These are phyloP conservation scores for Claviceps spartinae DNA, from an alignment of 2,329 filamentous ascomycete genomes.

Conservation along the genomic window DNA sequence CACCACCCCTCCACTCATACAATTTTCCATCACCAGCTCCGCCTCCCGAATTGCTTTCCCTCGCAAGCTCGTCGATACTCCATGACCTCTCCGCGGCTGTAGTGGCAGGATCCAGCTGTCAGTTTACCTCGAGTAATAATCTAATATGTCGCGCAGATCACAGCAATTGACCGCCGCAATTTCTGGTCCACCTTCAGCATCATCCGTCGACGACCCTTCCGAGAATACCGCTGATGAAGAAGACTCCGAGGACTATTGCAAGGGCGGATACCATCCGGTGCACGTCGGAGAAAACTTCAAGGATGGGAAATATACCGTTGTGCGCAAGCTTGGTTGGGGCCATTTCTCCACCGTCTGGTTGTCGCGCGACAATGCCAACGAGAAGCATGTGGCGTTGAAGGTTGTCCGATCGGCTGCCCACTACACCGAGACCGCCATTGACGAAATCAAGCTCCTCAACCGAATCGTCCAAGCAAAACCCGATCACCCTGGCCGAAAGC, in stretches of 20 bases:
- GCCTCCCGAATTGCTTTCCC: not conserved
- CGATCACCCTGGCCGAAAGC: slow-evolving; percentile 81
- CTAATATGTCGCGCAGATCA: slow-evolving; percentile 25
- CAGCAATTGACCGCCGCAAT: slow-evolving; percentile 42
- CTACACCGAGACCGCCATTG: slow-evolving; percentile 96
- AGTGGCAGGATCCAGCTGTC: slow-evolving; percentile 8
- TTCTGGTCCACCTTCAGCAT: slow-evolving; percentile 65
- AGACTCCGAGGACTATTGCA: slow-evolving; percentile 98
- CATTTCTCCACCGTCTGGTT: slow-evolving; percentile 97
- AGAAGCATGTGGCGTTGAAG: slow-evolving; percentile 94
- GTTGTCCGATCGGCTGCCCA: slow-evolving; percentile 95
- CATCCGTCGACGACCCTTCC: slow-evolving; percentile 67
- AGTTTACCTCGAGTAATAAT: slow-evolving; percentile 4
- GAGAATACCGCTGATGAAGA: slow-evolving; percentile 96
- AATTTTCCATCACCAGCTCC: slow-evolving; percentile 3
- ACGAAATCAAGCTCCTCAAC: slow-evolving; percentile 96
- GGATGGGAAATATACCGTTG: slow-evolving; percentile 88
- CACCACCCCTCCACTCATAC: not conserved
- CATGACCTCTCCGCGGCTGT: not conserved
- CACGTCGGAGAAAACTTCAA: slow-evolving; percentile 93
- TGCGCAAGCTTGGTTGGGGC: slow-evolving; percentile 94
- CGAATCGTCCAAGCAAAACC: slow-evolving; percentile 94
- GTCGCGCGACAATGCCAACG: slow-evolving; percentile 68
- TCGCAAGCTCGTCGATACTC: not conserved
- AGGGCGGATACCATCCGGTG: slow-evolving; percentile 95